Evolutionary conservation across 768 basidiomycete species (phyloP), one percentile per base, ranked within the genome.

Genomic region (Lactarius evosmus): DNA sequence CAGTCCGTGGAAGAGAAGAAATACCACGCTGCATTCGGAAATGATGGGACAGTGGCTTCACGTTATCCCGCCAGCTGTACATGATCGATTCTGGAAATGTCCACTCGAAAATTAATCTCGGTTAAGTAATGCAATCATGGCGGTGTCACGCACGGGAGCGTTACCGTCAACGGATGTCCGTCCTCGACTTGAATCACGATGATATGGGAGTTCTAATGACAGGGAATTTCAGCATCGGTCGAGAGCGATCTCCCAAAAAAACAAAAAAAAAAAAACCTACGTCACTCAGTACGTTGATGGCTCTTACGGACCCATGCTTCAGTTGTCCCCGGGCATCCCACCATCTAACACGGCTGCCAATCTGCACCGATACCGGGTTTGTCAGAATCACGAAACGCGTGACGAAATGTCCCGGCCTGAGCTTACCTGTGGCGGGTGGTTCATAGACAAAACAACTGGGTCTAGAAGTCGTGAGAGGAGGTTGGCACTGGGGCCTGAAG

Each of bases 361-460:
- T 77, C 89, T 91, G 46, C 29, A 32, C 36, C 25, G 25, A 25
- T n/a, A n/a, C n/a, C n/a, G n/a, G n/a, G n/a, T 50, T 32, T 66
- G 60, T 60, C 58, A 62, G 44, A 29, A 60, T 64, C 67, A 68
- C 66, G 58, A 55, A 52, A 56, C 25, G 41, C 55, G 57, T 58
- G 22, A 27, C 36, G 25, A 40, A 49, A 41, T 25, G 3, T 30
- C 8, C 36, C 59, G 11, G n/a, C n/a, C 7, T 12, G 11, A 22
- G 53, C 56, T 32, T n/a, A 76, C 86, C 67, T 70, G 88, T 84
- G 40, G 83, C 3, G 55, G 51, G 7, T 51, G 52, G 55, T 69
- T 89, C 87, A 88, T 88, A 86, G 83, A 81, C 85, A 82, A 83
- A 85, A 85, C 82, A 85, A 75, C 70, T 71, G 80, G 71, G 33